A percentile compares a stretch with the other conserved stretches of the same genome.
phyloP scores from a whole-genome alignment of 768 basidiomycete species.

The Hysterangium stoloniferum region DNA sequence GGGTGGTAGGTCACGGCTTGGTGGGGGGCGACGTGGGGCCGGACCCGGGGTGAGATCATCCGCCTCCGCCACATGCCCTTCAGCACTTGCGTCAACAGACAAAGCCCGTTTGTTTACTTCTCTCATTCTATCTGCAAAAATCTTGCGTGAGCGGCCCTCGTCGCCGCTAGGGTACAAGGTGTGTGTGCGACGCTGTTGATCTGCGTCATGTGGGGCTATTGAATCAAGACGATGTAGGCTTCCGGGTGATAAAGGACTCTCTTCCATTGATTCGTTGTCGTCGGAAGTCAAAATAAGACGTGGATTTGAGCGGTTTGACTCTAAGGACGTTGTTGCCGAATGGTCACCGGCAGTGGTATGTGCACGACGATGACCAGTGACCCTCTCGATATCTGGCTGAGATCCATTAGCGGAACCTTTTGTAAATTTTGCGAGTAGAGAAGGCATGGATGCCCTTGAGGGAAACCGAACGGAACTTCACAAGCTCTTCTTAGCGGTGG shows the following conservation, averaged over 20 bases:
- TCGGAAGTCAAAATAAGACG: constrained; percentile 3
- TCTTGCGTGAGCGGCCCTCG: background rate
- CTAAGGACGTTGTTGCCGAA: background rate
- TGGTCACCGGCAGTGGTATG: background rate
- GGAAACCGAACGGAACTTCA: too few species aligned
- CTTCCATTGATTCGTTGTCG: background rate
- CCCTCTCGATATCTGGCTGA: background rate
- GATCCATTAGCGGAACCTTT: background rate
- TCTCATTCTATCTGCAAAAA: background rate
- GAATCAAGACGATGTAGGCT: background rate
- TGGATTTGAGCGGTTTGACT: background rate
- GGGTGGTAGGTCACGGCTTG: background rate
- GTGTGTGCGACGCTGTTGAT: background rate
- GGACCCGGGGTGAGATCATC: background rate
- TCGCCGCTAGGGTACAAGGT: background rate
- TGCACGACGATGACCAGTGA: background rate
- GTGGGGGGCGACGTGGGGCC: background rate
- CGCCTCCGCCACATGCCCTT: background rate
- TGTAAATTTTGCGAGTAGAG: constrained; percentile 7
- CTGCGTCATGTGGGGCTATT: background rate
- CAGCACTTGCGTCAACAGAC: background rate
- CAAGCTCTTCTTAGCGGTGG: too few species aligned
- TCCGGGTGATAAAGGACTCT: background rate
- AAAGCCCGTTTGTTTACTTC: background rate
- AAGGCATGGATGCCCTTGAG: too few species aligned